phyloP scores from a whole-genome alignment of 1,284 basidiomycete genomes.

The Serendipita sp. region DNA sequence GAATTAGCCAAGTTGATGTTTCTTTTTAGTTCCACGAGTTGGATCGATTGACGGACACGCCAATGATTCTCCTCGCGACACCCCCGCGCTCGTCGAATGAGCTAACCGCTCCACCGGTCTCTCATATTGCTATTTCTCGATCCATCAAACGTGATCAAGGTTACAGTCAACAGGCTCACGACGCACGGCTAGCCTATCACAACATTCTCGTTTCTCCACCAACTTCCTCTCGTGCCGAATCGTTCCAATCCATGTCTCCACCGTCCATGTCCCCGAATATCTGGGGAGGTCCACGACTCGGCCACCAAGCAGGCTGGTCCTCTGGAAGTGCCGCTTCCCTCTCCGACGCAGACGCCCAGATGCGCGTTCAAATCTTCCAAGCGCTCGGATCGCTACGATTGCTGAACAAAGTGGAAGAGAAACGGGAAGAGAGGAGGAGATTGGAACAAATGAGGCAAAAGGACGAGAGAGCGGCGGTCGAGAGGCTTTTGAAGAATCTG shows the following conservation, averaged over 20 bases:
- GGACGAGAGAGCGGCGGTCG: not conserved
- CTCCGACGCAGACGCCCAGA: not conserved
- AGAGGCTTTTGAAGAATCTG: not conserved
- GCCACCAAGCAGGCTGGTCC: not conserved
- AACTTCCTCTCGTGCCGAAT: not conserved
- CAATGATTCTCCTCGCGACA: slow-evolving; percentile 2
- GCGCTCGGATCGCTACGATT: slow-evolving; percentile 4
- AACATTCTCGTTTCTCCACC: not conserved
- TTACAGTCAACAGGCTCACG: not conserved
- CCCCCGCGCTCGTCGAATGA: not conserved
- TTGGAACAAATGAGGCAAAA: not conserved
- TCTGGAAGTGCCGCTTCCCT: not conserved
- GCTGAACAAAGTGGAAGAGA: not conserved
- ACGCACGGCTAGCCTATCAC: not conserved
- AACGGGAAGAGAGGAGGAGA: not conserved
- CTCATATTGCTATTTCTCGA: slow-evolving; percentile 1
- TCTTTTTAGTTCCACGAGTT: not conserved
- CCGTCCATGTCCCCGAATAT: not conserved
- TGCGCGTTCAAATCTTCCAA: not conserved
- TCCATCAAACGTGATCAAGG: slow-evolving; percentile 6
- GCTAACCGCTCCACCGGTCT: not conserved
- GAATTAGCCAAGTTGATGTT: not conserved
- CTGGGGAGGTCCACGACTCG: not conserved
- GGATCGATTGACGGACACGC: slow-evolving; percentile 3
- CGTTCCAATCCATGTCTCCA: not conserved